These are phyloP conservation scores for Neofusicoccum kwambonambiense DNA, from an alignment of 2,329 filamentous ascomycete genomes.

Conservation along the genomic window DNA sequence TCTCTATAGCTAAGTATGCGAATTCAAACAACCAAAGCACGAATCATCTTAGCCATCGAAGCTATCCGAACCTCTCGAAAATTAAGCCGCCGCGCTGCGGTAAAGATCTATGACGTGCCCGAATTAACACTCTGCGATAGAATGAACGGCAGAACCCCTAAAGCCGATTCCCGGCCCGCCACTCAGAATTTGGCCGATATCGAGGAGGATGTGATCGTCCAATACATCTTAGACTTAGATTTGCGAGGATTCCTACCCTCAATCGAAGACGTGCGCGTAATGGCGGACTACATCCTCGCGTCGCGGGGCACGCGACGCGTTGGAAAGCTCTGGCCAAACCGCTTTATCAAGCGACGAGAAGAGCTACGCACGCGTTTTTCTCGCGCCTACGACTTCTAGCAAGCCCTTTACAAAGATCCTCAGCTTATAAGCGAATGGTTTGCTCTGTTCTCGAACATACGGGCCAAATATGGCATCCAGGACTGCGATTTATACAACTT, in stretches of 20 bases:
- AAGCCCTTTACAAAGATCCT: conserved; percentile 19
- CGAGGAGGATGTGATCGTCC: conserved; percentile 22
- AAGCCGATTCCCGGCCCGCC: conserved; percentile 1
- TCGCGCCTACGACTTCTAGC: conserved; percentile 19
- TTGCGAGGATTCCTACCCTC: conserved; percentile 18
- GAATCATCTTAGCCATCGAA: conserved; percentile 23
- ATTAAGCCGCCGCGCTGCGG: conserved; percentile 15
- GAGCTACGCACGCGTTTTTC: conserved; percentile 13
- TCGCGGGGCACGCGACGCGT: conserved; percentile 14
- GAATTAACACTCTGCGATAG: conserved; percentile 14
- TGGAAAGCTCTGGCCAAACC: conserved; percentile 22
- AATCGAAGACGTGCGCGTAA: conserved; percentile 22
- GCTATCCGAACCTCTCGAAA: conserved; percentile 21
- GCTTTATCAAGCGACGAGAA: conserved; percentile 21
- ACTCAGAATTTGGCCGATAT: conserved; percentile 16
- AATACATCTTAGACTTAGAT: conserved; percentile 21
- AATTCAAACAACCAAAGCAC: conserved; percentile 11
- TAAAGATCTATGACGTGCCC: conserved; percentile 21
- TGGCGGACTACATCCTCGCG: conserved; percentile 22
- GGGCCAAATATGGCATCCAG: conserved; percentile 20
- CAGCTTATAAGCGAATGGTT: conserved; percentile 17
- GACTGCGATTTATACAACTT: conserved; percentile 25
- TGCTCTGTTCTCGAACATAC: not conserved
- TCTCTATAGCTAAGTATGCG: not conserved
- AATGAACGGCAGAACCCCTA: conserved; percentile 17